phyloP scores from a whole-genome alignment of 306 rosid genomes.

The Cyamopsis tetragonoloba region DNA sequence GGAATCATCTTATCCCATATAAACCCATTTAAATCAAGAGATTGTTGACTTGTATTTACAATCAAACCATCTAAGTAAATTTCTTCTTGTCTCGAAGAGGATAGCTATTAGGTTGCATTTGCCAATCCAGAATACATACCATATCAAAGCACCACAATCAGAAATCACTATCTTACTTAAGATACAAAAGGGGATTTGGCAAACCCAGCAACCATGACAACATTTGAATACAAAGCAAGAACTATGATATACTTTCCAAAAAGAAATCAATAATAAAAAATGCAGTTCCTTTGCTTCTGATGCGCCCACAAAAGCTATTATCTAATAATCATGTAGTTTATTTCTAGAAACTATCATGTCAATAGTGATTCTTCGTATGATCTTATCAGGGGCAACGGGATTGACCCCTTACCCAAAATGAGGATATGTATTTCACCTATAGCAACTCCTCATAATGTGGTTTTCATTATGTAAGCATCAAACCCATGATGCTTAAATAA shows the following conservation, averaged over 20 bases:
- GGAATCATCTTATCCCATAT: not conserved
- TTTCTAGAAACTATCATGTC: not conserved
- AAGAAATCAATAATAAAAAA: not conserved
- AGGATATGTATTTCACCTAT: not conserved
- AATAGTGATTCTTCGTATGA: not conserved
- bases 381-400: not conserved
- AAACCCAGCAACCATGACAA: not conserved
- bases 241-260: not conserved
- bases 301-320: not conserved
- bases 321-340: not conserved
- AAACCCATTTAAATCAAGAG: not conserved
- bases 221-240: not conserved
- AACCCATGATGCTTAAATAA: not conserved
- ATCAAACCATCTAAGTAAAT: constrained; percentile 3
- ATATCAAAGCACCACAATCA: not conserved
- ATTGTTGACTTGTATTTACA: not conserved
- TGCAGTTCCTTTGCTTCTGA: not conserved
- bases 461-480: not conserved
- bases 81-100: not conserved
- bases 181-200: not conserved
- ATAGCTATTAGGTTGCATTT: not conserved
- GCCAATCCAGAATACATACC: not conserved
- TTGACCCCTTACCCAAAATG: not conserved
- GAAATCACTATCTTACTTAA: not conserved
- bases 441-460: not conserved